Conservation (phyloP, 441 rosid genomes). For the Euphorbia celastroides region DNA sequence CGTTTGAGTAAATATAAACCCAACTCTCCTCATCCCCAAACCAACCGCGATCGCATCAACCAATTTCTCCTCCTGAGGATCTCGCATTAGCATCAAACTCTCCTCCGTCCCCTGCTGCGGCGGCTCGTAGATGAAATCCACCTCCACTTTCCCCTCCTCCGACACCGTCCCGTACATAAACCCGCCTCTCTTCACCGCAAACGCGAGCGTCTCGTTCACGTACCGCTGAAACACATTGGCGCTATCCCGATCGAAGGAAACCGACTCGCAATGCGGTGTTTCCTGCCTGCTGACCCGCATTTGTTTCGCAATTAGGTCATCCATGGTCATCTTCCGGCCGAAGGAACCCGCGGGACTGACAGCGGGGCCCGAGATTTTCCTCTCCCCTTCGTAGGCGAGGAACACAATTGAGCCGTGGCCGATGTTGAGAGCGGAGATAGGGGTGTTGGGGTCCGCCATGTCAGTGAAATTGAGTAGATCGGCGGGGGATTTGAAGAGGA, state of each 20-base stretch:
- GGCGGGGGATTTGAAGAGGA: constrained; percentile 53
- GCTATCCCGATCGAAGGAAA: constrained; percentile 80
- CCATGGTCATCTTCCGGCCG: constrained; percentile 98
- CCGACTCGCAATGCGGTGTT: constrained; percentile 71
- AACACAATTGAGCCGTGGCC: constrained; percentile 75
- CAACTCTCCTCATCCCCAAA: constrained; percentile 84
- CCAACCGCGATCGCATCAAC: constrained; percentile 80
- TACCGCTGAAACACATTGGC: constrained; percentile 78
- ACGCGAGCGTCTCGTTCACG: constrained; percentile 74
- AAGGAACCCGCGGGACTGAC: constrained; percentile 80
- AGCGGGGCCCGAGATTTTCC: constrained; percentile 62
- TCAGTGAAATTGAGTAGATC: constrained; percentile 55
- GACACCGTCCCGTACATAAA: constrained; percentile 79
- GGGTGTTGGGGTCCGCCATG: constrained; percentile 58
- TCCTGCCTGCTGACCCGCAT: constrained; percentile 84
- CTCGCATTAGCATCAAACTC: constrained; percentile 49
- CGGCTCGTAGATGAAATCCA: constrained; percentile 84
- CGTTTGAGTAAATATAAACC: constrained; percentile 81
- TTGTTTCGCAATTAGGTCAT: constrained; percentile 90
- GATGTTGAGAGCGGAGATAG: constrained; percentile 53
- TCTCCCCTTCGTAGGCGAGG: constrained; percentile 73
- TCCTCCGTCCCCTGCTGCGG: constrained; percentile 87
- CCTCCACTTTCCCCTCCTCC: constrained; percentile 74
- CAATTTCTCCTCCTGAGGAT: constrained; percentile 65
- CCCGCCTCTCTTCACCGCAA: constrained; percentile 81